Conservation (phyloP, 73 alveolate species). For the Tetrahymena borealis region DNA sequence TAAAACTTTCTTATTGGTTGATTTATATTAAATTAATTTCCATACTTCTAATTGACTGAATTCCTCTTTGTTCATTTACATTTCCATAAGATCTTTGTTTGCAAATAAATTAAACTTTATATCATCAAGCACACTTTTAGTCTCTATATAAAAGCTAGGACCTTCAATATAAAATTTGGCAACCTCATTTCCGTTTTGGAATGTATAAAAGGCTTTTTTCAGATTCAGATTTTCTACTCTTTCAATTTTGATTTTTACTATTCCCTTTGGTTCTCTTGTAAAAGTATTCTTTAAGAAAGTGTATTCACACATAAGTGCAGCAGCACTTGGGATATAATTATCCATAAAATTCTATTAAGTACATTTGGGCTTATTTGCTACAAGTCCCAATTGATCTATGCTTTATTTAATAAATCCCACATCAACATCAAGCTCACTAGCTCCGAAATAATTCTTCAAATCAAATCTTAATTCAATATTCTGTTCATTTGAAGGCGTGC, state of each 20-base stretch:
- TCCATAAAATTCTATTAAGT: background rate
- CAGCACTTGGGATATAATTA: background rate
- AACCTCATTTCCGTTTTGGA: background rate
- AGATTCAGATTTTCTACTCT: background rate
- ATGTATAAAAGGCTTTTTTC: background rate
- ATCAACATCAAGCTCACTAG: background rate
- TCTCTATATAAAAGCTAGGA: background rate
- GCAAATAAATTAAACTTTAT: background rate
- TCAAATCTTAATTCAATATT: background rate
- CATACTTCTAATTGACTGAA: background rate
- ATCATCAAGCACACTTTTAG: background rate
- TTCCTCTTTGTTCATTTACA: background rate
- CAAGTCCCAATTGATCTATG: background rate
- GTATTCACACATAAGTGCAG: background rate
- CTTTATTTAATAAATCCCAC: background rate
- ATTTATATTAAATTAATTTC: background rate
- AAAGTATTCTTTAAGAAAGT: background rate
- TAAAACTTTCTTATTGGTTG: background rate
- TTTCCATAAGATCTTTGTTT: background rate
- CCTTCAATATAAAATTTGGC: background rate
- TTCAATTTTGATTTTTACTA: background rate
- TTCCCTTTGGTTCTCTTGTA: background rate
- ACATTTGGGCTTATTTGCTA: background rate
- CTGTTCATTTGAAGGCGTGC: background rate
- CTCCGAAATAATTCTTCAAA: background rate